Conservation (phyloP, 2,329 filamentous ascomycete species). For the Epichloe coenophiala region DNA sequence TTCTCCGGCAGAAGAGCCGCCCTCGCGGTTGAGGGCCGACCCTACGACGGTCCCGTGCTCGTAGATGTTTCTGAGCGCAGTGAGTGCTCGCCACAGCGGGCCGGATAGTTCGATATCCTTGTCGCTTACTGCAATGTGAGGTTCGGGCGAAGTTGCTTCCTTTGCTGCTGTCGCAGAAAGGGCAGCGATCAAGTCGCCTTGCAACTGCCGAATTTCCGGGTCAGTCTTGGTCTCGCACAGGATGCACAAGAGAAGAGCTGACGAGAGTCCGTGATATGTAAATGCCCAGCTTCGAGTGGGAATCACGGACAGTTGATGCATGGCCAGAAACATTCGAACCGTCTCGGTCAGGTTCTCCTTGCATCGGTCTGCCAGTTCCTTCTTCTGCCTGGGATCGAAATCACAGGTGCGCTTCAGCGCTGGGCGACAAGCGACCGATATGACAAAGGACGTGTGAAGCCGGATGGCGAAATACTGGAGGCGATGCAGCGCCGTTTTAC, state of each 20-base stretch:
- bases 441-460: conserved; percentile 52
- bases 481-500: conserved; percentile 50
- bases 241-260: conserved; percentile 49
- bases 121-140: conserved; percentile 40
- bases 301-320: conserved; percentile 54
- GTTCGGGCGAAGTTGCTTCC: conserved; percentile 40
- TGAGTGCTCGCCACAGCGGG: conserved; percentile 45
- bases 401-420: conserved; percentile 42
- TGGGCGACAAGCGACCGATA: conserved; percentile 51
- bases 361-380: conserved; percentile 42
- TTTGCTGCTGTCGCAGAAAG: conserved; percentile 51
- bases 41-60: conserved; percentile 48
- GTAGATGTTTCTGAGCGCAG: conserved; percentile 51
- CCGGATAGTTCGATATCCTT: conserved; percentile 50
- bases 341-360: conserved; percentile 51
- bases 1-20: conserved; percentile 26
- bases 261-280: conserved; percentile 53
- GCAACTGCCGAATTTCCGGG: conserved; percentile 47
- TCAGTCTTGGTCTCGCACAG: conserved; percentile 50
- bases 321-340: conserved; percentile 54
- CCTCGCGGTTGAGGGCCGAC: conserved; percentile 34
- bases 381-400: conserved; percentile 38
- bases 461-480: conserved; percentile 51
- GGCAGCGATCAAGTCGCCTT: conserved; percentile 50
- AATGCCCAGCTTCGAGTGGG: conserved; percentile 56